These are phyloP conservation scores for Teunomyces pallodes DNA, from an alignment of 805 yeast genomes.

Conservation along the genomic window DNA sequence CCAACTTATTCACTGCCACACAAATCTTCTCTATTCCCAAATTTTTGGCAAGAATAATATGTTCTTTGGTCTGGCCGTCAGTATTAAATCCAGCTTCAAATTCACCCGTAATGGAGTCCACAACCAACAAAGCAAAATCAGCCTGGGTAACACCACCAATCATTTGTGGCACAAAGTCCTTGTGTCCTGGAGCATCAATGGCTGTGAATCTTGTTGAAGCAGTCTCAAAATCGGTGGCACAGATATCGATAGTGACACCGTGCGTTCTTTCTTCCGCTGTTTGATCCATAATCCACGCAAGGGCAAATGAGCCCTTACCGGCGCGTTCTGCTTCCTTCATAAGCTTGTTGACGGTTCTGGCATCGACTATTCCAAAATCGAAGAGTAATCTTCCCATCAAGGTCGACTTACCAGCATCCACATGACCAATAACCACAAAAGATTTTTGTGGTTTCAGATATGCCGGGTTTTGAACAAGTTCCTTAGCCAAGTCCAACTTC, in stretches of 20 bases:
- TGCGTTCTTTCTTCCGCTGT: constrained; percentile 70
- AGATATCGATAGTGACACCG: constrained; percentile 79
- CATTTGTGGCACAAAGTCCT: constrained; percentile 82
- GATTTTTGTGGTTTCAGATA: constrained; percentile 54
- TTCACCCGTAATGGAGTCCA: constrained; percentile 63
- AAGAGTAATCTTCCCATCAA: constrained; percentile 70
- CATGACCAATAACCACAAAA: constrained; percentile 84
- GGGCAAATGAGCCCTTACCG: constrained; percentile 77
- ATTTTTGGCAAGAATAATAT: constrained; percentile 63
- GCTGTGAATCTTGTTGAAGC: constrained; percentile 55
- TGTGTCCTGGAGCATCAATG: constrained; percentile 84
- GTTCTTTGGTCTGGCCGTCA: constrained; percentile 79
- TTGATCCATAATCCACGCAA: constrained; percentile 86
- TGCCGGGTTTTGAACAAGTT: constrained; percentile 29
- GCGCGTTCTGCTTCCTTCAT: constrained; percentile 61
- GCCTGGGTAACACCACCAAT: constrained; percentile 81
- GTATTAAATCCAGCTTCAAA: constrained; percentile 67
- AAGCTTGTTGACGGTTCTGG: constrained; percentile 59
- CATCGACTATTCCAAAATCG: constrained; percentile 65
- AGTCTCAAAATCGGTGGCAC: constrained; percentile 67
- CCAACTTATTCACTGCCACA: constrained; percentile 71
- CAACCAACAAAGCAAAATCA: constrained; percentile 68
- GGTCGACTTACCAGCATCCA: constrained; percentile 83
- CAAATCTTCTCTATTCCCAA: constrained; percentile 62
- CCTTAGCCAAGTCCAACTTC: constrained; percentile 41